Evolutionary conservation across 352 stramenopile genomes (phyloP).

Genomic region (Globisporangium nunn): DNA sequence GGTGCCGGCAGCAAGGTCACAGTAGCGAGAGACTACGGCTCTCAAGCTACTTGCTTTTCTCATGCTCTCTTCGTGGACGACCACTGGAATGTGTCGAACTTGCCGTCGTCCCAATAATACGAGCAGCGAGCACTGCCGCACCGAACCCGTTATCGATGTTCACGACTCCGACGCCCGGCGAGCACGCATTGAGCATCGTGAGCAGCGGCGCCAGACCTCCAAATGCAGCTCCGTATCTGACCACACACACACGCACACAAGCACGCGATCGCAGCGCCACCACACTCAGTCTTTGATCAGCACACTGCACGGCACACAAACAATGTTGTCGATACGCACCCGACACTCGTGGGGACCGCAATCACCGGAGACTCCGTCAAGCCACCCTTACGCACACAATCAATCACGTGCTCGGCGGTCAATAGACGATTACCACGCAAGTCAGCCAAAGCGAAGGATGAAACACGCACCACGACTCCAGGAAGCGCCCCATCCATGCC

Average conservation of each 20-base stretch:
- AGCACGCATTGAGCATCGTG: slow-evolving; percentile 98
- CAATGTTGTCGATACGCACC: slow-evolving; percentile 42
- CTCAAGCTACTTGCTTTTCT: too few relatives aligned
- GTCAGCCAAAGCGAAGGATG: not conserved
- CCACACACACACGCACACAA: not conserved
- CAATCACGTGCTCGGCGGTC: not conserved
- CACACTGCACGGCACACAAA: not conserved
- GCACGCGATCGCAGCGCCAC: not conserved
- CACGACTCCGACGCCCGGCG: slow-evolving; percentile 96
- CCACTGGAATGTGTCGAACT: too few relatives aligned
- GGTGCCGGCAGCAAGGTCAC: too few relatives aligned
- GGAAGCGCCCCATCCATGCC: slow-evolving; percentile 97
- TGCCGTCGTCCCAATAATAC: not conserved
- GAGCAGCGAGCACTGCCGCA: slow-evolving; percentile 87
- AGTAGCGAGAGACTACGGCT: too few relatives aligned
- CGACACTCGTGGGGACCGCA: slow-evolving; percentile 91
- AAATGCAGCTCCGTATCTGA: slow-evolving; percentile 76
- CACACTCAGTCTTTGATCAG: not conserved
- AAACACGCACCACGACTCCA: slow-evolving; percentile 89
- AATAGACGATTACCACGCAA: not conserved
- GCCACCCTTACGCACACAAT: slow-evolving; percentile 37
- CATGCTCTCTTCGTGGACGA: too few relatives aligned
- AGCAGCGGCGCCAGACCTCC: slow-evolving; percentile 91
- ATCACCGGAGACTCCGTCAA: slow-evolving; percentile 81
- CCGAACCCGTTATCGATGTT: slow-evolving; percentile 99